Conservation (phyloP, 371 early-diverging fungal genomes). For the Enterocytospora artemiae region DNA sequence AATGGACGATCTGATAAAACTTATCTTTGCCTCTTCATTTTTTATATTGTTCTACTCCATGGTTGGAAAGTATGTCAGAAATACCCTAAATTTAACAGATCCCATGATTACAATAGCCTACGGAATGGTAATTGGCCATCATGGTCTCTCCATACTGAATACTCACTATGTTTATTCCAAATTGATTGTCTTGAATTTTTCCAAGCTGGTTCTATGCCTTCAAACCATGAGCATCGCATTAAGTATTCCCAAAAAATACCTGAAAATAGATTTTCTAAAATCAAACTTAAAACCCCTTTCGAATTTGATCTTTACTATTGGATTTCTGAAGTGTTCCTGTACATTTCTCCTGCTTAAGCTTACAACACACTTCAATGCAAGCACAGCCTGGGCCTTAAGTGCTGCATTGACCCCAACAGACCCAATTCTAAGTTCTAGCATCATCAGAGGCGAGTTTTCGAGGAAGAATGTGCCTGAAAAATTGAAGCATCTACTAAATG, state of each 20-base stretch:
- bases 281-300: slow-evolving; percentile 61
- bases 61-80: slow-evolving; percentile 76
- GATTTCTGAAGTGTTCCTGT: slow-evolving; percentile 36
- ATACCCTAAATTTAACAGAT: slow-evolving; percentile 74
- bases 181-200: slow-evolving; percentile 45
- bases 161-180: slow-evolving; percentile 25
- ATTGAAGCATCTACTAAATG: slow-evolving; percentile 69
- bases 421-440: slow-evolving; percentile 79
- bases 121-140: slow-evolving; percentile 72
- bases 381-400: slow-evolving; percentile 60
- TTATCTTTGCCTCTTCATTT: slow-evolving; percentile 40
- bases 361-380: not conserved
- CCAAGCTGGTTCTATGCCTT: slow-evolving; percentile 53
- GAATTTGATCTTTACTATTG: slow-evolving; percentile 62
- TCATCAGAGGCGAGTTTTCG: slow-evolving; percentile 81
- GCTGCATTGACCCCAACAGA: slow-evolving; percentile 84
- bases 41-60: slow-evolving; percentile 74
- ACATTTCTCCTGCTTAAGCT: slow-evolving; percentile 16
- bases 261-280: no score
- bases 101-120: slow-evolving; percentile 71
- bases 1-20: slow-evolving; percentile 38
- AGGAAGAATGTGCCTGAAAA: slow-evolving; percentile 69
- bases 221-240: slow-evolving; percentile 57
- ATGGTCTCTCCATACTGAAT: slow-evolving; percentile 26
- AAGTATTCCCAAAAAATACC: slow-evolving; percentile 49